Evolutionary conservation across 2,329 filamentous ascomycete genomes (phyloP), one percentile per base, ranked within the genome.

Genomic region (Didymella exigua): DNA sequence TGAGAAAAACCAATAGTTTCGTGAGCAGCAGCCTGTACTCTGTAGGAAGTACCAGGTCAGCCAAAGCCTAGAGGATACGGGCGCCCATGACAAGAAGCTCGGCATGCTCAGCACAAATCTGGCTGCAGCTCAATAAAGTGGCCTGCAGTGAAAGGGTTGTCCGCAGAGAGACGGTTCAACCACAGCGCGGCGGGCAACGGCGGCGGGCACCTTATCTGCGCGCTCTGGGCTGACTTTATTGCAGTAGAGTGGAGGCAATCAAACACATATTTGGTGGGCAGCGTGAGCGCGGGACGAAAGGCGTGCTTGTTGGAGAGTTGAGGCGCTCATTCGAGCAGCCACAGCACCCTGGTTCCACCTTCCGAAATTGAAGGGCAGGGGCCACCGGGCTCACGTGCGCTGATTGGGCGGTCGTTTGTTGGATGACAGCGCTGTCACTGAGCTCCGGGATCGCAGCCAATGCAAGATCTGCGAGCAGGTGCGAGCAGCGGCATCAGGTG

Each of bases 291-390:
- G 40, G 44, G 26, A 29, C 45, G 21, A 34, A 38, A 45, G 33
- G 23, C 9, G 19, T 40, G 41, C 19, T 29, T 29, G 46, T 11
- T 30, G 46, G 45, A 31, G 37, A 16, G 44, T 44, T 55, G 45
- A 45, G 52, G 46, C 46, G 52, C 45, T 55, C 33, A 49, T 45
- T 51, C 43, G 43, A 49, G 48, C 46, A 51, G 47, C 47, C 47
- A 51, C 41, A 49, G 38, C 45, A 44, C 38, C 30, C 41, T 55
- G 47, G 53, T 42, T 51, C 53, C 53, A 56, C 53, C 47, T 56
- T 44, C 53, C 48, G 48, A 23, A 51, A 51, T 51, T 55, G 53
- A 56, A 49, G 27, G 21, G 43, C 47, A 51, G 48, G 48, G 47
- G 42, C 43, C 37, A 27, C 30, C 13, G 41, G 24, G 38, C 38